phyloP scores from a whole-genome alignment of 345 rosid species.

The Eucalyptus decipiens region DNA sequence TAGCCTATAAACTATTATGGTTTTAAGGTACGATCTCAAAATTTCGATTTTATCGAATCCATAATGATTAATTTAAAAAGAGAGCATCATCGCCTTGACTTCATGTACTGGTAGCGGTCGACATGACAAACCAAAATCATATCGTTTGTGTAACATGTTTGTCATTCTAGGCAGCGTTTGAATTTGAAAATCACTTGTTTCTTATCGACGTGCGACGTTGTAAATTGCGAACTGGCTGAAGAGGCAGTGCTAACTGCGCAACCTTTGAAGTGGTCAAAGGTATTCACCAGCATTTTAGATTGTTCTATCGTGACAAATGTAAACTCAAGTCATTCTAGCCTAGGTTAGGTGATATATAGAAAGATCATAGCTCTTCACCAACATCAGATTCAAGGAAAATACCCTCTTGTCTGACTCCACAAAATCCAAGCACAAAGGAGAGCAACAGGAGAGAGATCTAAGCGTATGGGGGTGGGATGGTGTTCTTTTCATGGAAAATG shows the following conservation, averaged over 20 bases:
- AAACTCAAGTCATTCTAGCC: not conserved
- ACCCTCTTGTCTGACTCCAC: no score
- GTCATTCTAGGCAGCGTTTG: not conserved
- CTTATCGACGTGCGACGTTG: rapidly evolving
- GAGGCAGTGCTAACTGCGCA: not conserved
- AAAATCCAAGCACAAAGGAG: not conserved
- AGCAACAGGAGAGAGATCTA: not conserved
- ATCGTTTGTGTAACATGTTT: rapidly evolving
- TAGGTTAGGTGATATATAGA: not conserved
- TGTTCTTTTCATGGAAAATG: not conserved
- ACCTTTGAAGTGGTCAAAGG: not conserved
- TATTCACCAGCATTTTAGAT: not conserved
- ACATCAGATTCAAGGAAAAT: no score
- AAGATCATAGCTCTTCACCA: not conserved
- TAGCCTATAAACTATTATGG: not conserved
- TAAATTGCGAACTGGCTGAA: not conserved
- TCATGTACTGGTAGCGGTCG: rapidly evolving
- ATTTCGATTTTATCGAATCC: not conserved
- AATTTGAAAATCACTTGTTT: not conserved
- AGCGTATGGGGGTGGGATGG: no score
- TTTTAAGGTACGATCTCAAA: not conserved
- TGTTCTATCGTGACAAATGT: not conserved
- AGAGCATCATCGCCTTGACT: not conserved
- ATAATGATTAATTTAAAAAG: not conserved
- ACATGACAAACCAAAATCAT: not conserved